phyloP scores from a whole-genome alignment of 306 rosid species.

The Prunus fruticosa region DNA sequence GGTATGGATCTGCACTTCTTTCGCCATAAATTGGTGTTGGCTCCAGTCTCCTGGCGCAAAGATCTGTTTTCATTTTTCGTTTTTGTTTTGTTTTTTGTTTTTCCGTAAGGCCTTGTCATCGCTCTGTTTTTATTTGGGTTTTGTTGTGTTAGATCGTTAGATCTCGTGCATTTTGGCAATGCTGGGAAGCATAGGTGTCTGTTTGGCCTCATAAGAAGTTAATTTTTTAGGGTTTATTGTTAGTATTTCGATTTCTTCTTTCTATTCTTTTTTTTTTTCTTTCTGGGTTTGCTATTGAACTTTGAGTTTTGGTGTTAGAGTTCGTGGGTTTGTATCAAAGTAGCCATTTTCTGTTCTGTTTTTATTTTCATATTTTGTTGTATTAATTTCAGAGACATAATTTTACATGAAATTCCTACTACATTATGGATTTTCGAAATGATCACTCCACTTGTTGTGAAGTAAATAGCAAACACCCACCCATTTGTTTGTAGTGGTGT shows the following conservation, averaged over 20 bases:
- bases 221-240: conserved; percentile 1
- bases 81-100: no score
- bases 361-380: background rate
- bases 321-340: background rate
- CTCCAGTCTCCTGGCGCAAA: background rate
- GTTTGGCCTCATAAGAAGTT: background rate
- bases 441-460: no score
- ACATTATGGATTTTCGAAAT: background rate
- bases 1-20: conserved; percentile 7
- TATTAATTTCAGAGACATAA: background rate
- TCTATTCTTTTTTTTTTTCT: no score
- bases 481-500: background rate
- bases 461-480: background rate
- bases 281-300: background rate
- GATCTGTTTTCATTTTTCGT: background rate
- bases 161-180: conserved; percentile 13
- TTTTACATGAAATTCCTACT: background rate
- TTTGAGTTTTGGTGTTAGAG: background rate
- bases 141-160: conserved; percentile 6
- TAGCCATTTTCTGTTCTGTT: background rate
- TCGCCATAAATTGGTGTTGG: background rate
- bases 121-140: background rate
- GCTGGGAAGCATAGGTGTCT: conserved; percentile 1
- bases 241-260: background rate
- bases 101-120: background rate